Base-by-base conservation (phyloP, 352 stramenopile genomes). In the Phytophthora idaei region DNA sequence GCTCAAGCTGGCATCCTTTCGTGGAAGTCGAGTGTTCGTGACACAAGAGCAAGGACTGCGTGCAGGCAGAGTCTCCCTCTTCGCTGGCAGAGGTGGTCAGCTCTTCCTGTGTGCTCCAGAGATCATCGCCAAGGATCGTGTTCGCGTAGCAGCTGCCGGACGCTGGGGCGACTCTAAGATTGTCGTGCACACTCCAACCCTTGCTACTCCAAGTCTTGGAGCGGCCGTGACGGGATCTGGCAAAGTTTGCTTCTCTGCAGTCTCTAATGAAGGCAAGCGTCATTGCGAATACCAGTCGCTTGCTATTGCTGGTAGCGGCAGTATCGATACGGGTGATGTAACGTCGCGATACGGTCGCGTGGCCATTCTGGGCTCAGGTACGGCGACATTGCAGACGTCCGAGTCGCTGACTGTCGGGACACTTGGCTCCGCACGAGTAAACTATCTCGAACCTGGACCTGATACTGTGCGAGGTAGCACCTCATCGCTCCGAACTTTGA, bases 311-410 rank as follows among this genome's bases (percentile, higher is more conserved):
- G 65, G 59, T 10, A 73, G 54, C 10, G 65, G 59, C 25, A 32
- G 29, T 8, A 64, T 73, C n/a, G 65, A 73, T 27, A 69, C 65
- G 5, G 60, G 59, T 0, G 59, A 73, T 31, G 46, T 73, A 10
- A 21, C 52, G 15, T 69, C 65, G n/a, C 41, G 29, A 45, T 46
- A 48, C 32, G 53, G 52, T 28, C 52, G 53, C 1, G 60, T 69
- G 7, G 59, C 31, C n/a, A 63, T 73, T 47, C 32, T 69, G 7
- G 59, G 65, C 12, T 67, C 65, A 4, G 65, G 59, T 11, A 50
- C 45, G 7, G 53, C 46, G 15, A 69, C 58, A 2, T 10, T 69
- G 27, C 59, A 69, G 31, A 42, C 65, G 8, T 42, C 53, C 1
- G 64, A 67, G 10, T 51, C 42, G 14, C 25, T 69, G 31, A 45